Percentiles rank a stretch among this genome's conserved stretches.
Conservation (phyloP, 345 rosid species). For the Citrus australasica region DNA sequence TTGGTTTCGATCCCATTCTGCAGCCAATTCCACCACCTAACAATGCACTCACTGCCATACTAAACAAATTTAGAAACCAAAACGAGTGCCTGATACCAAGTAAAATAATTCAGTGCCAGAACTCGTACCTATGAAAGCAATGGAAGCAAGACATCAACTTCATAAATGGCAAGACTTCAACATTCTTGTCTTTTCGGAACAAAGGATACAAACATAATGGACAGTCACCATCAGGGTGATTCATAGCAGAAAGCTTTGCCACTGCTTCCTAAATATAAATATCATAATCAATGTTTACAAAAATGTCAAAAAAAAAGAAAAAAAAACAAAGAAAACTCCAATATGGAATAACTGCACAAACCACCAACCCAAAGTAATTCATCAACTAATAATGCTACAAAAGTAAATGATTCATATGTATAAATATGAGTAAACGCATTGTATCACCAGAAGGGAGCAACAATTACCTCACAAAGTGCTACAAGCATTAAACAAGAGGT, state of each 20-base stretch:
- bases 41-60: constrained; percentile 71
- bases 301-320: background rate
- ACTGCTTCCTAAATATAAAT: constrained; percentile 65
- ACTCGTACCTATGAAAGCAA: constrained; percentile 78
- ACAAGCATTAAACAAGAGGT: constrained; percentile 76
- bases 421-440: background rate
- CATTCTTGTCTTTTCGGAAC: constrained; percentile 48
- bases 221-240: constrained; percentile 89
- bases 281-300: constrained; percentile 11
- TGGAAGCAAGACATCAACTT: constrained; percentile 99
- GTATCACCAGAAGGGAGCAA: background rate
- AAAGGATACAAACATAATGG: constrained; percentile 77
- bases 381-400: background rate
- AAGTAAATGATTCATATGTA: background rate
- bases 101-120: background rate
- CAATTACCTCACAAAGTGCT: constrained; percentile 83
- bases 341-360: background rate
- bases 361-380: background rate
- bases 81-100: background rate
- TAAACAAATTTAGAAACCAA: constrained; percentile 11
- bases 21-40: constrained; percentile 92
- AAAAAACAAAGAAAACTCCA: background rate
- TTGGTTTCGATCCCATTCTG: constrained; percentile 43
- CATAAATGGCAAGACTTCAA: constrained; percentile 65
- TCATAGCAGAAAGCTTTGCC: constrained; percentile 75